These are phyloP conservation scores for Nemania bipapillata DNA, from an alignment of 2,329 filamentous ascomycete species.

Conservation along the genomic window DNA sequence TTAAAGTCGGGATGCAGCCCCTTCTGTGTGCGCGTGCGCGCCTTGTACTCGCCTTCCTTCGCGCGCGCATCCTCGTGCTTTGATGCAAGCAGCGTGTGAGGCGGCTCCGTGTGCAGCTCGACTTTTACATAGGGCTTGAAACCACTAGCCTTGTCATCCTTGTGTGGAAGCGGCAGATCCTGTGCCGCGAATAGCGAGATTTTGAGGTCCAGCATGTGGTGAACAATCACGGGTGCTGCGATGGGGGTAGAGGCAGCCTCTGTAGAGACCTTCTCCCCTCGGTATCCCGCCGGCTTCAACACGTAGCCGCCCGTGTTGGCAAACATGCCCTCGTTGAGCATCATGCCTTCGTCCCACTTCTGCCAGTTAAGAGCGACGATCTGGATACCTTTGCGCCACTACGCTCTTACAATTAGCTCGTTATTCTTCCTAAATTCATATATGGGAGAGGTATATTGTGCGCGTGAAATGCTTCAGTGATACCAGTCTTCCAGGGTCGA, in stretches of 20 bases:
- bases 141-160: conserved; percentile 61
- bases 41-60: conserved; percentile 68
- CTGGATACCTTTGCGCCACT: conserved; percentile 87
- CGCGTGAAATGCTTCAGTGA: background rate
- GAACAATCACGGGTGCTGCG: conserved; percentile 54
- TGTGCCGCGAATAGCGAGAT: conserved; percentile 83
- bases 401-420: conserved; percentile 17
- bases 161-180: conserved; percentile 72
- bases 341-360: conserved; percentile 88
- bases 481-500: background rate
- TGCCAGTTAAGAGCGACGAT: conserved; percentile 96
- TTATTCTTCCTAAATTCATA: background rate
- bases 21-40: conserved; percentile 66
- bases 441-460: background rate
- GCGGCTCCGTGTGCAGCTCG: conserved; percentile 79
- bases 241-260: conserved; percentile 39
- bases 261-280: conserved; percentile 49
- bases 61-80: conserved; percentile 61
- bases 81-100: conserved; percentile 40
- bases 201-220: conserved; percentile 73
- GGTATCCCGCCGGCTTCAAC: conserved; percentile 76
- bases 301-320: conserved; percentile 84
- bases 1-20: conserved; percentile 72
- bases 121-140: conserved; percentile 86
- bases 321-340: conserved; percentile 96